Evolutionary conservation across 306 rosid species (phyloP).

Genomic region (Sicyos baderoa): DNA sequence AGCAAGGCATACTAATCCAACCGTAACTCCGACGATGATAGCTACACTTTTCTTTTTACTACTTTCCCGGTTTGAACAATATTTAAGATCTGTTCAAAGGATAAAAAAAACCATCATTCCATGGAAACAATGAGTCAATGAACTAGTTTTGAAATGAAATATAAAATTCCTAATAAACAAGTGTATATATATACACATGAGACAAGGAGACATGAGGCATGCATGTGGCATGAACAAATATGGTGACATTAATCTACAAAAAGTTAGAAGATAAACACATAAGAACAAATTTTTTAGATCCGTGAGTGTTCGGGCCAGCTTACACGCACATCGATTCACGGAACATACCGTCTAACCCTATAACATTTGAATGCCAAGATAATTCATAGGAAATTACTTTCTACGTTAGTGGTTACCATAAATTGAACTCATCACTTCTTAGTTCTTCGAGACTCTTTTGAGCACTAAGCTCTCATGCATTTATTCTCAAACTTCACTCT

Average conservation of each 20-base stretch:
- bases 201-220: neutral
- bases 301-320: no score
- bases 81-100: conserved; percentile 33
- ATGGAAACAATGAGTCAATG: neutral
- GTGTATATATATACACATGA: neutral
- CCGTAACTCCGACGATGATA: conserved; percentile 22
- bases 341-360: no score
- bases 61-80: conserved; percentile 35
- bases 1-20: conserved; percentile 34
- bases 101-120: neutral
- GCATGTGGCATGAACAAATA: no score
- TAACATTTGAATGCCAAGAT: no score
- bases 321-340: no score
- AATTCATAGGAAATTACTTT: no score
- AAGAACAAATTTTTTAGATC: no score
- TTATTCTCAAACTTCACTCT: neutral
- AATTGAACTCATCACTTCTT: no score
- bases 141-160: neutral
- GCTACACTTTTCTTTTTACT: conserved; percentile 24
- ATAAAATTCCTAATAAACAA: neutral
- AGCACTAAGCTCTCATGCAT: neutral
- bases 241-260: no score
- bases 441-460: no score
- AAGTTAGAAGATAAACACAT: no score
- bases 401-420: no score